Conservation (phyloP, 2,329 filamentous ascomycete genomes). For the Aspergillus proliferans region DNA sequence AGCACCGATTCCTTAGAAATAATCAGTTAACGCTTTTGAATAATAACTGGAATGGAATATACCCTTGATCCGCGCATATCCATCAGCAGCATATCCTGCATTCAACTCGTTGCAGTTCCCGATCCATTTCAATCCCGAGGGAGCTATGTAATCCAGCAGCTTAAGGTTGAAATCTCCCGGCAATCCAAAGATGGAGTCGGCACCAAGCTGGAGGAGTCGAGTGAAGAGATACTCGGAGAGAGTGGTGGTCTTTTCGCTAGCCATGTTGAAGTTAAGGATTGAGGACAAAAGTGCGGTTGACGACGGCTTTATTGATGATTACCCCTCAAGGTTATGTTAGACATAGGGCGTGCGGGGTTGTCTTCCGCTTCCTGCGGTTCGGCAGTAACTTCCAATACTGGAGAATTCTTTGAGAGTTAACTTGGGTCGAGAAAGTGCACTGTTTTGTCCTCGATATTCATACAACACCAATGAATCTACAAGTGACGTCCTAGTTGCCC, state of each 20-base stretch:
- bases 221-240: slow-evolving; percentile 55
- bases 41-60: slow-evolving; percentile 16
- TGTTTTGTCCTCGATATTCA: too few species aligned
- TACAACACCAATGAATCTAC: too few species aligned
- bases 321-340: neutral
- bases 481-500: too few species aligned
- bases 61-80: slow-evolving; percentile 33
- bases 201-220: slow-evolving; percentile 57
- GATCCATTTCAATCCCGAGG: slow-evolving; percentile 57
- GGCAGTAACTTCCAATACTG: too few species aligned
- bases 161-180: slow-evolving; percentile 67
- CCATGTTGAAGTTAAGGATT: slow-evolving; percentile 1
- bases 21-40: neutral
- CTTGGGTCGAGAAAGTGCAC: too few species aligned
- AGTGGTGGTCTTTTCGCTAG: slow-evolving; percentile 10
- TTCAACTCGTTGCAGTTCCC: slow-evolving; percentile 67
- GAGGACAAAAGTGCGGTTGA: slow-evolving; percentile 6
- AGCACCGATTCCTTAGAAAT: slow-evolving; percentile 13
- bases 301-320: neutral
- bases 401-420: too few species aligned
- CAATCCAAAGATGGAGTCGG: slow-evolving; percentile 61
- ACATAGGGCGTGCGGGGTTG: neutral
- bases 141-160: slow-evolving; percentile 59
- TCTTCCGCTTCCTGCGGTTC: too few species aligned
- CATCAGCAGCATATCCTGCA: slow-evolving; percentile 46